These are phyloP conservation scores for Eucalyptus sideroxylon DNA, from an alignment of 345 rosid species.

Conservation along the genomic window DNA sequence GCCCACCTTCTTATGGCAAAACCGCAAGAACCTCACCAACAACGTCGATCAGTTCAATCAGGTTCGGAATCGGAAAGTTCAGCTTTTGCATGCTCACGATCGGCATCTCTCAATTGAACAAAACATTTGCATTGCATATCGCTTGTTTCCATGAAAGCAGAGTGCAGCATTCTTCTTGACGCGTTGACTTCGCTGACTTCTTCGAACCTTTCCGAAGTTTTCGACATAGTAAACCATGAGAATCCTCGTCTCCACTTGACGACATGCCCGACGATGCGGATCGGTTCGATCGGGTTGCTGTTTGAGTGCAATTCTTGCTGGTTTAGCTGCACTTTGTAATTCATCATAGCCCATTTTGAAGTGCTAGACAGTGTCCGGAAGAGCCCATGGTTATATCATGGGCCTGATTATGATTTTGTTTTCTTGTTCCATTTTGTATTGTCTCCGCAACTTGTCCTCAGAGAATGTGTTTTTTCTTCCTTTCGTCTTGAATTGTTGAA, in stretches of 20 bases:
- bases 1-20: too few species aligned
- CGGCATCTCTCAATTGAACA: background rate
- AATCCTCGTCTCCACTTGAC: background rate
- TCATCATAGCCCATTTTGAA: background rate
- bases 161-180: background rate
- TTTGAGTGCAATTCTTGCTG: background rate
- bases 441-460: too few species aligned
- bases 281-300: fast-evolving
- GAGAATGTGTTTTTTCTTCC: background rate
- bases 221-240: background rate
- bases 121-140: background rate
- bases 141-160: background rate
- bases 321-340: too few species aligned
- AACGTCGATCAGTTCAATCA: background rate
- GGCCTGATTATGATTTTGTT: background rate
- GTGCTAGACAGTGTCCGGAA: too few species aligned
- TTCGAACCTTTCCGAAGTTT: background rate
- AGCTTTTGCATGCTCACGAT: background rate
- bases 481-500: background rate
- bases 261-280: fast-evolving
- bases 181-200: background rate
- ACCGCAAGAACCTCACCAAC: background rate
- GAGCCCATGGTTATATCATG: background rate
- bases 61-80: background rate
- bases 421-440: background rate